phyloP scores from a whole-genome alignment of 495 filamentous ascomycete genomes.

The Aspergillus cavernicola region DNA sequence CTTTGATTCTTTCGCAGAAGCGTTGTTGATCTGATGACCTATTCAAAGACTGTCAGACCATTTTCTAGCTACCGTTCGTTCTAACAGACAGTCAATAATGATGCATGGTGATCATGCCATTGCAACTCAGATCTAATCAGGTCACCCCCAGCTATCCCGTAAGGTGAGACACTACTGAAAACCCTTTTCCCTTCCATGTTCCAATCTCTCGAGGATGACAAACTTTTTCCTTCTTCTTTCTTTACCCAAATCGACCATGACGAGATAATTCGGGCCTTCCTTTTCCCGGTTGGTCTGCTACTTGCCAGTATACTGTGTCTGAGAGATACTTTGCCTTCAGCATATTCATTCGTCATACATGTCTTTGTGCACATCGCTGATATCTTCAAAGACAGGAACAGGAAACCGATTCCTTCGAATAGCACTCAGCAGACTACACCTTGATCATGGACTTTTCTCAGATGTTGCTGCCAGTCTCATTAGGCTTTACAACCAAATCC shows the following conservation, averaged over 20 bases:
- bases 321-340: slow-evolving; percentile 45
- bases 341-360: background rate
- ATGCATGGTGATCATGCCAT: slow-evolving; percentile 13
- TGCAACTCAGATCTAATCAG: no score
- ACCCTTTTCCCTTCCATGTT: slow-evolving; percentile 17
- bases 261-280: slow-evolving; percentile 67
- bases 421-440: background rate
- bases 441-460: background rate
- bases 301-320: slow-evolving; percentile 98
- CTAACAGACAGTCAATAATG: background rate
- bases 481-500: no score
- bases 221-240: slow-evolving; percentile 79
- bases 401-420: no score
- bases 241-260: slow-evolving; percentile 91
- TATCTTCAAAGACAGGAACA: background rate
- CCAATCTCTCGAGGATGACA: slow-evolving; percentile 73
- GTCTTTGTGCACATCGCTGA: slow-evolving; percentile 6
- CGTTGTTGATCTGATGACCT: background rate
- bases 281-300: slow-evolving; percentile 75
- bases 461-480: no score
- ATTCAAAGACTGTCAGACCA: slow-evolving; percentile 1
- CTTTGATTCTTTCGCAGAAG: no score
- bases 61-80: background rate
- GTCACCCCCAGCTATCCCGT: slow-evolving; percentile 8
- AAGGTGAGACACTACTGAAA: slow-evolving; percentile 27